Evolutionary conservation across 73 alveolate genomes (phyloP).

Genomic region (Tetrahymena malaccensis): DNA sequence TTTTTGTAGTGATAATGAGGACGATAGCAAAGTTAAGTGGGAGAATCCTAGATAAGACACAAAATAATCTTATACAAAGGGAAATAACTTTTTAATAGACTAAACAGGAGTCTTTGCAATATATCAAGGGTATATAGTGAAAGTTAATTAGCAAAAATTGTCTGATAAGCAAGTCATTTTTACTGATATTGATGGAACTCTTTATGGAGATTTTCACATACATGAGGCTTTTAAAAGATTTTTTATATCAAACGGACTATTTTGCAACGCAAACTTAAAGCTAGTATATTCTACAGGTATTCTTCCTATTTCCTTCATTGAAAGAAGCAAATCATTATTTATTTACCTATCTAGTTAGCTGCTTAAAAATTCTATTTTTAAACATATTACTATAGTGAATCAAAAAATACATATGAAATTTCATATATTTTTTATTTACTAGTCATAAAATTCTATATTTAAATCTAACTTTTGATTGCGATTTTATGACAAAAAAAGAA

Average conservation of each 20-base stretch:
- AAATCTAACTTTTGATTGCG: not conserved
- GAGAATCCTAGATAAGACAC: not conserved
- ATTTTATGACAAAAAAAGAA: no score
- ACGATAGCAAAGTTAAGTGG: not conserved
- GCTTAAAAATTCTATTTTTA: not conserved
- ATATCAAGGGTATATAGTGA: not conserved
- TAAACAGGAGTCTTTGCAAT: not conserved
- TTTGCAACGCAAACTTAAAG: not conserved
- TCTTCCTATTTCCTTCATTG: not conserved
- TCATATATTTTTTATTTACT: not conserved
- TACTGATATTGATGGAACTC: not conserved
- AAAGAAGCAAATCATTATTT: no score
- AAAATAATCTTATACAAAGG: not conserved
- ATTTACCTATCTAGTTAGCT: no score
- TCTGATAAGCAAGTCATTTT: not conserved
- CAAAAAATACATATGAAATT: not conserved
- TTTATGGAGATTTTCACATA: not conserved
- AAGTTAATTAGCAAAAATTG: not conserved
- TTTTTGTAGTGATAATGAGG: not conserved
- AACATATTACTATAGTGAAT: not conserved
- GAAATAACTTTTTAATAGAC: not conserved
- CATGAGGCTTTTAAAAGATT: not conserved
- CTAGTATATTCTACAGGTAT: not conserved
- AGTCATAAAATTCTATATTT: not conserved
- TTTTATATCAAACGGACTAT: not conserved